These are phyloP conservation scores for Pelargonium myrrhifolium DNA, from an alignment of 441 rosid genomes.

Conservation along the genomic window DNA sequence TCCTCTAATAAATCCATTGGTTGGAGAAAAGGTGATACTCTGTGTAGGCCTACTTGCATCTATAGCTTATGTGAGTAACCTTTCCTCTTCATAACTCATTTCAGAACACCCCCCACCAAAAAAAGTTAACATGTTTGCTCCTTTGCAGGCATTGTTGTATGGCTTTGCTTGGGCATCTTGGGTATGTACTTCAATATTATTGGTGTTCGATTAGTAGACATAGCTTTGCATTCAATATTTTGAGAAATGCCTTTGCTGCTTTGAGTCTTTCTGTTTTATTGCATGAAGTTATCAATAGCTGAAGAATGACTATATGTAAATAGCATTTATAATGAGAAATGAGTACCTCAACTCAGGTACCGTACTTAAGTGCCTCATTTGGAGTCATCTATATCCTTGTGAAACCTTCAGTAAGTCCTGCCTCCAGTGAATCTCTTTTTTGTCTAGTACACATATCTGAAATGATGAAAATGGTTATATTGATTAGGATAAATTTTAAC, in stretches of 20 bases:
- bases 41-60: conserved; percentile 5
- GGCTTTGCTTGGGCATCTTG: conserved; percentile 5
- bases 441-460: background rate
- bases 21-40: conserved; percentile 4
- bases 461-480: background rate
- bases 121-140: background rate
- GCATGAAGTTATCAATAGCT: too few species aligned
- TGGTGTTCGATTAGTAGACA: too few species aligned
- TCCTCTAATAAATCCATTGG: conserved; percentile 4
- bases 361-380: conserved; percentile 38
- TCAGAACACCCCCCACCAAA: background rate
- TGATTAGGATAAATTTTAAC: too few species aligned
- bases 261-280: too few species aligned
- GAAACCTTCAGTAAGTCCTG: conserved; percentile 38
- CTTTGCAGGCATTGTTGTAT: background rate
- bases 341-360: background rate
- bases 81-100: background rate
- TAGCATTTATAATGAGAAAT: background rate
- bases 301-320: background rate
- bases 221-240: too few species aligned
- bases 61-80: conserved; percentile 3
- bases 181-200: background rate
- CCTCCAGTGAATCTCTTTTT: background rate
- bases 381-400: conserved; percentile 45
- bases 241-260: too few species aligned